Base-by-base conservation (phyloP, 2,329 filamentous ascomycete genomes). In the Paecilomyces dactylethromorphus region DNA sequence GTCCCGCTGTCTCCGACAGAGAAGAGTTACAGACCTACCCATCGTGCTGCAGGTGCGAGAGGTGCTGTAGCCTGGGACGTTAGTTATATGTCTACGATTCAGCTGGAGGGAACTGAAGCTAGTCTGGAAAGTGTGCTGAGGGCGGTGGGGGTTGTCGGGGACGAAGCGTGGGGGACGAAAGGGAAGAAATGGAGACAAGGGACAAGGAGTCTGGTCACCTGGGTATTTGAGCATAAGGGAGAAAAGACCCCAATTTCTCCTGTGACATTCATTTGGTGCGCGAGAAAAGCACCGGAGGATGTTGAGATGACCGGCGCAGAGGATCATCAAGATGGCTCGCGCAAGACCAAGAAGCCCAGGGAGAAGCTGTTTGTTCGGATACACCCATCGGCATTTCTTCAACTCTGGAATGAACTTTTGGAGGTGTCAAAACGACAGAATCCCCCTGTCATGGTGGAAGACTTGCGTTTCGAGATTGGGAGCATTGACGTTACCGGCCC, bases 51-150 rank as follows among this genome's bases (percentile, higher is more conserved):
- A 56, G 86, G 87, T 29, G 82, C 87, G 56, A 85, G 87, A 63
- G 92, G 94, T 4, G 88, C 88, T 22, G 80, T 97, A 51, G 87
- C 87, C 0, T 97, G 93, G 92, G 94, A 99, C 74, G 90, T 86
- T 79, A 97, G 92, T 71, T 99, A 97, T 71, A 89, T 94, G 79
- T 90, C 90, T 65, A 96, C 91, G 1, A 88, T 97, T 63, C 83
- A 87, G 13, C 71, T 97, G 3, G 87, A 88, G 64, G 94, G 92
- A 0, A 76, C 79, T 13, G 78, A 84, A 49, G 74, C 78, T 31
- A 87, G 87, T 56, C 77, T 96, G 49, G 79, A 86, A 58, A 82
- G 83, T 39, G 79, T 93, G 10, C 71, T 97, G 33, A 85, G 79
- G 66, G 81, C 80, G 4, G 66, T 96, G 1, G 87, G 89, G 0